These are phyloP conservation scores for Zymoseptoria pseudotritici DNA, from an alignment of 2,329 filamentous ascomycete species.

Conservation along the genomic window DNA sequence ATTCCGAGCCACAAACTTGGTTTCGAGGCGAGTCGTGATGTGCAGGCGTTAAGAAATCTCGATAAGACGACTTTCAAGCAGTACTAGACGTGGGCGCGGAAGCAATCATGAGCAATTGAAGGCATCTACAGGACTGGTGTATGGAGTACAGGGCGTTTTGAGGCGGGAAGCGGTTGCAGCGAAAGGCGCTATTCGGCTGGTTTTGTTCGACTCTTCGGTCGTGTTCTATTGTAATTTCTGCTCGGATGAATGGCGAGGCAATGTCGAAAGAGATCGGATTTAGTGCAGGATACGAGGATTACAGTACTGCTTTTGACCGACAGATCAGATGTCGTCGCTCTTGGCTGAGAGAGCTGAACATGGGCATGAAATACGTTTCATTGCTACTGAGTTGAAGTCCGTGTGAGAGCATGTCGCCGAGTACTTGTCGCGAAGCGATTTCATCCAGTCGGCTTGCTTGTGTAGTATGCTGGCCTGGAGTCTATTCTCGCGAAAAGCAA, in stretches of 20 bases:
- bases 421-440: neutral
- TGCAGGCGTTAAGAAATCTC: slow-evolving; percentile 30
- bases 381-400: neutral
- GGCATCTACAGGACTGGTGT: neutral
- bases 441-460: neutral
- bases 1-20: slow-evolving; percentile 33
- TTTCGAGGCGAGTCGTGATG: slow-evolving; percentile 31
- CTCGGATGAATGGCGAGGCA: neutral
- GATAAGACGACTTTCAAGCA: slow-evolving; percentile 32
- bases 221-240: neutral
- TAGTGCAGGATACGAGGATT: neutral
- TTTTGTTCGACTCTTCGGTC: neutral
- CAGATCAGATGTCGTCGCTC: neutral
- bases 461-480: neutral
- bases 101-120: neutral
- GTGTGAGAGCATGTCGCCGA: neutral
- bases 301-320: neutral
- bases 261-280: neutral
- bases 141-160: neutral
- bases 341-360: neutral
- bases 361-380: neutral
- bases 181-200: neutral
- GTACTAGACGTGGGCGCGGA: slow-evolving; percentile 7
- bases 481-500: neutral
- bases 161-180: neutral